These are phyloP conservation scores for Komagataella pseudopastoris DNA, from an alignment of 805 yeast species.

Conservation along the genomic window DNA sequence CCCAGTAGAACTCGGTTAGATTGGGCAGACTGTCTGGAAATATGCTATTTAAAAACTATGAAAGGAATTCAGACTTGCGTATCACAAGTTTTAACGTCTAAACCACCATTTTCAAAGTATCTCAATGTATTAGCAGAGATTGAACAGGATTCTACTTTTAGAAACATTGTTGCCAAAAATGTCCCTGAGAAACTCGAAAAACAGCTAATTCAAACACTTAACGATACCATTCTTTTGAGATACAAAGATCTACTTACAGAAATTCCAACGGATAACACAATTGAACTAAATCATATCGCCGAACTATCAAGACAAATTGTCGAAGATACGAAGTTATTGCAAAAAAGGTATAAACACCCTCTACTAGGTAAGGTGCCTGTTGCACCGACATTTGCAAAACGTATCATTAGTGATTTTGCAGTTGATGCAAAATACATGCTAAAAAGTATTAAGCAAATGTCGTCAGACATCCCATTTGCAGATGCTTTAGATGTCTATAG, in stretches of 20 bases:
- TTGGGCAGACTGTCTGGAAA: background rate
- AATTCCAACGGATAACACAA: conserved; percentile 21
- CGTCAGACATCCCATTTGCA: conserved; percentile 2
- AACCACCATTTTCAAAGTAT: background rate
- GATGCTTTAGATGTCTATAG: conserved; percentile 15
- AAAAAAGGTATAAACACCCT: conserved; percentile 20
- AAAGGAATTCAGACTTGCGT: background rate
- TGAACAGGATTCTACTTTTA: background rate
- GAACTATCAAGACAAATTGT: conserved; percentile 42
- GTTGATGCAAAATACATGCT: conserved; percentile 39
- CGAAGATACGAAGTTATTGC: conserved; percentile 32
- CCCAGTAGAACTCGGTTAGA: background rate
- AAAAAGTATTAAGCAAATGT: conserved; percentile 30
- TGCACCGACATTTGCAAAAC: conserved; percentile 31
- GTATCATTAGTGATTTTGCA: conserved; percentile 37
- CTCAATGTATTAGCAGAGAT: background rate
- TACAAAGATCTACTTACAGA: background rate
- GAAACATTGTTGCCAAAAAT: background rate
- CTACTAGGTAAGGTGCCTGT: conserved; percentile 14
- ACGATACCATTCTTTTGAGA: background rate
- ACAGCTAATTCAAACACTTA: background rate
- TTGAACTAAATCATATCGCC: conserved; percentile 41
- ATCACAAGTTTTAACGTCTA: background rate
- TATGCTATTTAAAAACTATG: background rate
- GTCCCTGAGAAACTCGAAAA: background rate